Conservation (phyloP, 495 filamentous ascomycete genomes). For the Neurospora cerealis region DNA sequence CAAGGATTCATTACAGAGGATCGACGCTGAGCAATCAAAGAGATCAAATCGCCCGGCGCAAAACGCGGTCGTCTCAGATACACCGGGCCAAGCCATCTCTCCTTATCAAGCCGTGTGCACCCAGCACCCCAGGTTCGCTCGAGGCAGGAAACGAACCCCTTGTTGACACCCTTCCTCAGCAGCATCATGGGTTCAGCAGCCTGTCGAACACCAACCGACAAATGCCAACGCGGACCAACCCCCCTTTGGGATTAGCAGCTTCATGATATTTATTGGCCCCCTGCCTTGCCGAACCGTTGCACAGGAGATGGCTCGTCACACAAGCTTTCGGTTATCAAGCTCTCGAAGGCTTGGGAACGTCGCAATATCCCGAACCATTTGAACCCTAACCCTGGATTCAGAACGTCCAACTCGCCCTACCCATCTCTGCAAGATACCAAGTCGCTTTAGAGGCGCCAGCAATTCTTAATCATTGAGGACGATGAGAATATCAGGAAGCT, state of each 20-base stretch:
- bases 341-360: not conserved
- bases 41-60: slow-evolving; percentile 13
- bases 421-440: not conserved
- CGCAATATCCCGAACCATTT: not conserved
- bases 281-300: not conserved
- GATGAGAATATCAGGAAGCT: not conserved
- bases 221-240: not conserved
- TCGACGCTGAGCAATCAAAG: slow-evolving; percentile 8
- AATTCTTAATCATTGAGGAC: not conserved
- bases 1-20: slow-evolving; percentile 5
- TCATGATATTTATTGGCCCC: not conserved
- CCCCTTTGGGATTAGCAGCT: not conserved
- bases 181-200: not conserved
- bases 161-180: not conserved
- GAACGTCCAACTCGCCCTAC: not conserved
- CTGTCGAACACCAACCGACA: not conserved
- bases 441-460: not conserved
- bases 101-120: not conserved
- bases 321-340: not conserved
- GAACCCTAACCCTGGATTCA: not conserved
- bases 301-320: not conserved
- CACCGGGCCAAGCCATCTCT: not conserved
- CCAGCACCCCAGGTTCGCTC: not conserved
- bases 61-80: slow-evolving; percentile 5
- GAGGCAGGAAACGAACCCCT: not conserved